These are phyloP conservation scores for Corylus americana DNA, from an alignment of 306 rosid species.

Conservation along the genomic window DNA sequence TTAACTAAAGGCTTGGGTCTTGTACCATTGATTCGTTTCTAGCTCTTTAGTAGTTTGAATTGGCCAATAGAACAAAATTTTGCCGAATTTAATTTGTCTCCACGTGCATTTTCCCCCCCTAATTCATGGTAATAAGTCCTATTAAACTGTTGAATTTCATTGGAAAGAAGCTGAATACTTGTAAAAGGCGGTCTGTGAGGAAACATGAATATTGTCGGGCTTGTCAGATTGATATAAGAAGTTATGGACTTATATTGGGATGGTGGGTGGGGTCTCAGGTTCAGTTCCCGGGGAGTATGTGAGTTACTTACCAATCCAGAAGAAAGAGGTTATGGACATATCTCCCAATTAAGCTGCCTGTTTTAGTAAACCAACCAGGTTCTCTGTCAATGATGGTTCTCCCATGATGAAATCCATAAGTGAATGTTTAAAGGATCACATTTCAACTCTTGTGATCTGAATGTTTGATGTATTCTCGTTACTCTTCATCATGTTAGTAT, in stretches of 20 bases:
- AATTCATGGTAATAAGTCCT: not conserved
- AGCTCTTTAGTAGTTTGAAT: not conserved
- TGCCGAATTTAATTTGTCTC: not conserved
- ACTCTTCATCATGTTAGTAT: not conserved
- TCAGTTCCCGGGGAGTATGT: not conserved
- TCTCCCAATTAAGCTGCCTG: not conserved
- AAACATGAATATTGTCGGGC: not conserved
- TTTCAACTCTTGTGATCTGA: not conserved
- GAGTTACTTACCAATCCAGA: not conserved
- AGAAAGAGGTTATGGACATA: not conserved
- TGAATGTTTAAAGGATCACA: not conserved
- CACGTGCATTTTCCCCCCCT: not conserved
- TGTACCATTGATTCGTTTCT: not conserved
- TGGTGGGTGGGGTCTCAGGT: not conserved
- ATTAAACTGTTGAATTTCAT: not conserved
- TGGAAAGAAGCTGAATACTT: slow-evolving; percentile 7
- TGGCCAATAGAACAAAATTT: not conserved
- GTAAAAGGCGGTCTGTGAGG: not conserved
- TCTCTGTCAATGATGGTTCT: not conserved
- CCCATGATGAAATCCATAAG: not conserved
- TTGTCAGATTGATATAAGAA: not conserved
- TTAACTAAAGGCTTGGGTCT: not conserved
- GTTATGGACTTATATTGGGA: not conserved
- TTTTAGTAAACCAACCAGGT: not conserved
- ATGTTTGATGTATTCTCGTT: not conserved